Base-by-base conservation (phyloP, 495 filamentous ascomycete genomes). In the Penicillium simplicissimum region DNA sequence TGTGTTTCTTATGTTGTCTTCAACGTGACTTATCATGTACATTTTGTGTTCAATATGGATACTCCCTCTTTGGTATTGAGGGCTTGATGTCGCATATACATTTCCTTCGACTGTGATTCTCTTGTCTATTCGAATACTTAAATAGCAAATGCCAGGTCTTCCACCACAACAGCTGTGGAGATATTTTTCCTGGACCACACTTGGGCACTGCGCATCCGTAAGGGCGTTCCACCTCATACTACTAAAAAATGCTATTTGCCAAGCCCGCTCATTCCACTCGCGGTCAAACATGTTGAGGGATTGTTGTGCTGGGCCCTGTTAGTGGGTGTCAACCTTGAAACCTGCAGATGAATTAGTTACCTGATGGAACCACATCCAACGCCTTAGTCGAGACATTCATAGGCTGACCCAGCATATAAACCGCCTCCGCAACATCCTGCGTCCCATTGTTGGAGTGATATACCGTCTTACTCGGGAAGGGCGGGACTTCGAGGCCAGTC, bases 391-490 rank as follows among this genome's bases (percentile, higher is more conserved):
- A 72, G 11, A 75, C 63, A 57, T 63, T 69, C 19, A 59, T 0
- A 11, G 69, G 67, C 52, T 60, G 62, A 23, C 57, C 49, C 23
- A 79, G 58, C 76, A 76, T 74, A 40, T 64, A 75, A 15, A 71
- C 45, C 4, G 67, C 76, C 0, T 69, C 67, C 0, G 65, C 51
- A 0, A 75, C 71, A 43, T 79, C 76, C 59, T 73, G 71, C 1
- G 47, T 60, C 1, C 75, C 76, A 58, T 79, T 79, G 65, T 67
- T 76, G 43, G 74, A 62, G 52, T 79, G 76, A 58, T 77, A 79
- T 13, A 77, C 71, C 0, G 71, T 67, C 54, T 79, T 74, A 31
- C 75, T 72, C 0, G 68, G 62, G 59, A 75, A 75, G 0, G 75
- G 76, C 1, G 74, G 55, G 25, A 28, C 25, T 28, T 2, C 25